phyloP scores from a whole-genome alignment of 2,329 filamentous ascomycete species.

The Zasmidium cellare region DNA sequence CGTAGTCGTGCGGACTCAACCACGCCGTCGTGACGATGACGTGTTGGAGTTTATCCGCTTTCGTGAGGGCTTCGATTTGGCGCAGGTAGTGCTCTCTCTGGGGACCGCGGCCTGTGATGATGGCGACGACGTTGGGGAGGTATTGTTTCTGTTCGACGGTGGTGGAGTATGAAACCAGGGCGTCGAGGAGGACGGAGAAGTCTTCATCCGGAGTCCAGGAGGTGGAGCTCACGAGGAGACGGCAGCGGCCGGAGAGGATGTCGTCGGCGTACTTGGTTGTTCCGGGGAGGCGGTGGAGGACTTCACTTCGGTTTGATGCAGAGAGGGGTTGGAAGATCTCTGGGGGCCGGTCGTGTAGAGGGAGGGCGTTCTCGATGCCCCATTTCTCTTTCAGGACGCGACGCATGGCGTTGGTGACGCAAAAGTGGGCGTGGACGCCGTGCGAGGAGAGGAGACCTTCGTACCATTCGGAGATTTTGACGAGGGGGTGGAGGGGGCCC shows the following conservation, averaged over 20 bases:
- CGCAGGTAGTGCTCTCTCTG: constrained; percentile 74
- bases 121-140: constrained; percentile 71
- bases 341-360: constrained; percentile 85
- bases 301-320: constrained; percentile 51
- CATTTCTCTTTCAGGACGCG: constrained; percentile 69
- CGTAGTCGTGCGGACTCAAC: constrained; percentile 82
- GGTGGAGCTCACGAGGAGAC: constrained; percentile 84
- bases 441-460: constrained; percentile 72
- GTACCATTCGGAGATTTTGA: constrained; percentile 73
- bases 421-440: constrained; percentile 64
- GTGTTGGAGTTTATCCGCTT: constrained; percentile 63
- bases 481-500: constrained; percentile 68
- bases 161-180: constrained; percentile 72
- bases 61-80: constrained; percentile 62
- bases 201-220: constrained; percentile 98
- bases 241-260: constrained; percentile 45
- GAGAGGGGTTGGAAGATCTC: constrained; percentile 73
- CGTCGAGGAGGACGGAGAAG: constrained; percentile 82
- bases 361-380: constrained; percentile 58
- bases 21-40: constrained; percentile 79
- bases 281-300: constrained; percentile 66
- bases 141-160: constrained; percentile 38
- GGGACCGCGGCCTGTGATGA: constrained; percentile 94
- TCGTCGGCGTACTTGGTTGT: constrained; percentile 60
- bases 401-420: constrained; percentile 88